phyloP scores from a whole-genome alignment of 768 basidiomycete genomes.

The Boletus huronensis region DNA sequence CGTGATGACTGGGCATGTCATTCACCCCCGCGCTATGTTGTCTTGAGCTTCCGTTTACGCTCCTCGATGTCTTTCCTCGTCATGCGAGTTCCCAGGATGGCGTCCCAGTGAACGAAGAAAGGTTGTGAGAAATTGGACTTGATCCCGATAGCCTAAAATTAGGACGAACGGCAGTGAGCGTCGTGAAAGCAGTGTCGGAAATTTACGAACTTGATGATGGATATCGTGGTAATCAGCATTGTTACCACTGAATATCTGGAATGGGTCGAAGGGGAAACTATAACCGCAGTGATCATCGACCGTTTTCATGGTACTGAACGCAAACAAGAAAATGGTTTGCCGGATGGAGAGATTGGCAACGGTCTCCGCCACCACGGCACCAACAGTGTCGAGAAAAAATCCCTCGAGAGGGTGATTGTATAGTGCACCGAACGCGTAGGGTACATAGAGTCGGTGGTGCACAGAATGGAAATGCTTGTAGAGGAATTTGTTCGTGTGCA shows the following conservation, averaged over 20 bases:
- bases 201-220: conserved; percentile 76
- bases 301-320: conserved; percentile 83
- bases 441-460: conserved; percentile 95
- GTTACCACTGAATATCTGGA: conserved; percentile 81
- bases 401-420: conserved; percentile 99
- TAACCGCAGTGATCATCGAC: conserved; percentile 97
- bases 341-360: conserved; percentile 67
- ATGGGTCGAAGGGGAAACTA: conserved; percentile 83
- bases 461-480: conserved; percentile 91
- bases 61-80: conserved; percentile 62
- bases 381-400: conserved; percentile 81
- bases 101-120: conserved; percentile 95
- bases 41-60: conserved; percentile 40
- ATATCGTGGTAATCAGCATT: conserved; percentile 98
- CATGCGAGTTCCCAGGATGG: conserved; percentile 79
- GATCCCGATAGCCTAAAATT: conserved; percentile 58
- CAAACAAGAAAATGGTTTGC: conserved; percentile 82
- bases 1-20: neutral
- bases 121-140: conserved; percentile 96
- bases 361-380: conserved; percentile 73
- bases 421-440: conserved; percentile 93
- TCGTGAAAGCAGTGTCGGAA: neutral
- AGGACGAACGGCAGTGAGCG: neutral
- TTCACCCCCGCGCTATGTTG: conserved; percentile 1
- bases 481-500: conserved; percentile 88